Evolutionary conservation across 176 grass and related monocot genomes (phyloP), one percentile per base, ranked within the genome.

Genomic region (bread wheat (Triticum aestivum)): DNA sequence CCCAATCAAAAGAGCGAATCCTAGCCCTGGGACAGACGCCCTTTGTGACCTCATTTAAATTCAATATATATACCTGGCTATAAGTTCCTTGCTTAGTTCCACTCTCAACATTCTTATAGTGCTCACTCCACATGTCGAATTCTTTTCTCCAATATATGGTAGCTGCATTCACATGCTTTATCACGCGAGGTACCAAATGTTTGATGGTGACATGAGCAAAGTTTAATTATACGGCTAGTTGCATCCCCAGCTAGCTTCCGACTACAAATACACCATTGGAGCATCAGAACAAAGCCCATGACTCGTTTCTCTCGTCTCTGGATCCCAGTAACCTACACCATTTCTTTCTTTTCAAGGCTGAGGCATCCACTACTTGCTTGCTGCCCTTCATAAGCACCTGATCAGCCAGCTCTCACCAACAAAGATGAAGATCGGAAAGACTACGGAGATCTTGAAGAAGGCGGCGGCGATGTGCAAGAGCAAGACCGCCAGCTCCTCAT

Each of bases 231-330:
- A 44, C 42, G 42, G 44, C 11, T 47, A 47, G 4, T 33, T 37
- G 33, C 33, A 20, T 14, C 6, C 8, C 7, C 44, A 12, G 42
- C 44, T 47, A 69, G 33, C 33, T 69, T 70, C 67, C 8, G 8
- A 70, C 17, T 41, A 69, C 9, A 69, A 69, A 69, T 69, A 69
- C 32, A 21, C 32, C 17, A 32, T 6, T 52, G 69, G 37, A 51
- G 49, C 34, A 14, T 72, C 78, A 81, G 30, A 52, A 84, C 82
- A 82, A 96, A 13, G 61, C 6, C 79, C 84, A 90, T 91, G 87
- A 2, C 20, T 39, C 69, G 21, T 20, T 11, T 62, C 8, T 27
- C 27, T n/a, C 37, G 1, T 66, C 27, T 66, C 27, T 14, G 11
- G 9, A 33, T 35, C 64, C 14, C 61, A 37, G 38, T 73, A 21